These are phyloP conservation scores for Xylariaceae sp. DNA, from an alignment of 2,329 filamentous ascomycete species.

Conservation along the genomic window DNA sequence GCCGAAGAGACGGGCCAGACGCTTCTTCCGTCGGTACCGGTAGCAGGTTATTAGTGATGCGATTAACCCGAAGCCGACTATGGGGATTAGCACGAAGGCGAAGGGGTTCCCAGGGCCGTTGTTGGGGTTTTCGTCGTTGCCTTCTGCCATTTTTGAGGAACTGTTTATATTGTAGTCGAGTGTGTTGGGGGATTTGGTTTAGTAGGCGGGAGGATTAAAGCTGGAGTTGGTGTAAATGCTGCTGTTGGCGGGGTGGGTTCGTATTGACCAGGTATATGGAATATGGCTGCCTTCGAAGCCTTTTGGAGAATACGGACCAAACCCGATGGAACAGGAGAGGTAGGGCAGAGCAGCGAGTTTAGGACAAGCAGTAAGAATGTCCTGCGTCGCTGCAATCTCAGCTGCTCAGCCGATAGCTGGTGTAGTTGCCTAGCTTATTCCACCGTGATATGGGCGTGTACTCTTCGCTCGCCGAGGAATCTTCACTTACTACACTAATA, in stretches of 20 bases:
- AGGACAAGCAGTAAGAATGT: no score
- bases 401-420: not conserved
- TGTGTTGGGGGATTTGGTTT: no score
- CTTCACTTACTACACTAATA: conserved; percentile 4
- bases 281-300: no score
- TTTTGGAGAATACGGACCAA: no score
- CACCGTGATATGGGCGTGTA: not conserved
- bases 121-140: conserved; percentile 3
- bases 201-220: no score
- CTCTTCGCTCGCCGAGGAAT: conserved; percentile 15
- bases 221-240: no score
- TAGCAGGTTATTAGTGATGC: conserved; percentile 36
- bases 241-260: no score
- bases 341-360: no score
- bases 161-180: no score
- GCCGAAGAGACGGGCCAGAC: conserved; percentile 27
- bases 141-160: conserved; percentile 9
- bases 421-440: not conserved
- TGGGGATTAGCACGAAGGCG: conserved; percentile 39
- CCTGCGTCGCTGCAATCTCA: no score
- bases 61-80: conserved; percentile 36
- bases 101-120: conserved; percentile 28
- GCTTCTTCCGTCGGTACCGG: conserved; percentile 34
- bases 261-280: no score
- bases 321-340: no score